These are phyloP conservation scores for Sphaerulina populicola DNA, from an alignment of 2,329 filamentous ascomycete genomes.

Conservation along the genomic window DNA sequence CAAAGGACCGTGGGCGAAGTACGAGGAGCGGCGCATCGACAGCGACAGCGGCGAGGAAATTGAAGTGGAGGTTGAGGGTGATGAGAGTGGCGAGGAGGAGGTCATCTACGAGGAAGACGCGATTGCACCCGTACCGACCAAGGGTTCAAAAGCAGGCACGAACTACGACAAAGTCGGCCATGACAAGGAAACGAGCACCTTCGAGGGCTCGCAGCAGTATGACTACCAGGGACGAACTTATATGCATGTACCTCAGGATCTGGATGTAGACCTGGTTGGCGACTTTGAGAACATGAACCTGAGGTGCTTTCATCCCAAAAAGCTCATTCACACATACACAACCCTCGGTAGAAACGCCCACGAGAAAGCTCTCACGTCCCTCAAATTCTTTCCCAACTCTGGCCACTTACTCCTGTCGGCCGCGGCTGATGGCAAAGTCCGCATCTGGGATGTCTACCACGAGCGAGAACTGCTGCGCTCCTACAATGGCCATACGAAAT, in stretches of 20 bases:
- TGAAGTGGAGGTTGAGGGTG: constrained; percentile 63
- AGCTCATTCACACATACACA: constrained; percentile 83
- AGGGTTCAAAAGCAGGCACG: constrained; percentile 41
- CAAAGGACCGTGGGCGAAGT: constrained; percentile 89
- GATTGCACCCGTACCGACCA: constrained; percentile 50
- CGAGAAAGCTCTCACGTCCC: constrained; percentile 73
- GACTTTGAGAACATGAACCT: constrained; percentile 60
- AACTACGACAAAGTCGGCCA: constrained; percentile 43
- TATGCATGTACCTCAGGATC: constrained; percentile 91
- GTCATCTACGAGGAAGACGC: constrained; percentile 70
- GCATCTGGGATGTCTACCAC: constrained; percentile 93
- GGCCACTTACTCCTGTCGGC: constrained; percentile 84
- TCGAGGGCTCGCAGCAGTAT: constrained; percentile 72
- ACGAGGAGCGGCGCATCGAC: constrained; percentile 63
- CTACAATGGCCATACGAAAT: constrained; percentile 85
- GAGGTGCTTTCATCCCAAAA: constrained; percentile 73
- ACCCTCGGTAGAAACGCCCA: constrained; percentile 44
- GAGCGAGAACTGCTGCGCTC: constrained; percentile 77
- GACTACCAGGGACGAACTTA: constrained; percentile 95
- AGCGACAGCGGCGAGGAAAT: constrained; percentile 62
- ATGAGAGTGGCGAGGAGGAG: constrained; percentile 66
- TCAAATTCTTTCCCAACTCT: constrained; percentile 81
- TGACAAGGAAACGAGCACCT: constrained; percentile 66
- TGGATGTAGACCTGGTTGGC: constrained; percentile 72
- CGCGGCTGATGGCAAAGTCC: constrained; percentile 83